Evolutionary conservation across 768 basidiomycete genomes (phyloP), one percentile per base, ranked within the genome.

Genomic region (Hygrocybe punicea): DNA sequence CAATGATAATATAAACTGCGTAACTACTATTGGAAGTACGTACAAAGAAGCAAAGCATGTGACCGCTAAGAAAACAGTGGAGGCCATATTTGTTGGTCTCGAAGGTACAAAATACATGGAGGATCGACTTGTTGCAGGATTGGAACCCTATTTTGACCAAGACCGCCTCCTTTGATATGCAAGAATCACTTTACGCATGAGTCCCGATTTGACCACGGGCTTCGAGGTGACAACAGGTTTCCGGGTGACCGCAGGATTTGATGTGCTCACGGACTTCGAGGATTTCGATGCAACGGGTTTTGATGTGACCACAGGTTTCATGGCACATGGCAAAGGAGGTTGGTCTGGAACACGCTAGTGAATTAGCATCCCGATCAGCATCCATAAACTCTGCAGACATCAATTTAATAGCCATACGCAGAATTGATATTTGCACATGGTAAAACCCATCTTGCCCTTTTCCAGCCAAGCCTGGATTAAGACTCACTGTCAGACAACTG

Each of bases 361-460:
- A n/a, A 45, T 2, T 9, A 17, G 6, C n/a, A 29, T 29, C 29
- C 29, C 8, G 4, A 29, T 29, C 8, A 29, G 29, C n/a, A n/a
- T n/a, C 4, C 29, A 29, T 29, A 29, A 45, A 45, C 16, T 42
- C 14, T 4, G 29, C 8, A 29, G 29, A 29, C 29, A 8, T 29
- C 29, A 29, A n/a, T n/a, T 33, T 16, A 19, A 33, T 33, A 25
- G 29, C 8, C 48, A n/a, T 51, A 35, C 50, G 14, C 19, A 16
- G 17, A 51, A 51, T 36, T 37, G 7, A 33, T n/a, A 51, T 23
- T 51, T 51, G 50, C 50, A 51, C 50, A 51, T 35, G 16, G 23
- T 10, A 37, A 51, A 51, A 16, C 36, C 33, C 1, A 6, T 17
- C 50, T 51, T 51, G 23, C 50, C 50, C 10, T 34, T 36, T 19